Base-by-base conservation (phyloP, 768 basidiomycete species). In the Boletus bicolor region DNA sequence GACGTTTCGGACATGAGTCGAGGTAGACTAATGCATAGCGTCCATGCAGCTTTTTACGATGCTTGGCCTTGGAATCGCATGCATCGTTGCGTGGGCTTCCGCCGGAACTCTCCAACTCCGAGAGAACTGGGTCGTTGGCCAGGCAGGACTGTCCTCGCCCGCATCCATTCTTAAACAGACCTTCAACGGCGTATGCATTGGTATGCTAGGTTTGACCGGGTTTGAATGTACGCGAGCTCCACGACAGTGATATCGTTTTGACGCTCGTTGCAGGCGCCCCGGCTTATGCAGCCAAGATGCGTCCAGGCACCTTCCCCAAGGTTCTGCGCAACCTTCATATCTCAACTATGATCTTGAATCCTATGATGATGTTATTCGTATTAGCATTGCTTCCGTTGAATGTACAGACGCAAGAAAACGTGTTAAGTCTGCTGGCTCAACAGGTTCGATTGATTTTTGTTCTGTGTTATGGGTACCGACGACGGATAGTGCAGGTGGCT, bases 131-230 rank as follows among this genome's bases (percentile, higher is more conserved):
- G 50, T 67, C 4, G 51, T 55, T 36, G 76, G 76, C 1, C 57
- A 70, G 63, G 63, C 30, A 61, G 70, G 45, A 45, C 65, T 57
- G 8, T 49, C 60, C n/a, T 71, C 76, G 4, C 54, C 72, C 0
- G 49, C 58, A 4, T 64, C 62, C 4, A 65, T 82, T 32, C 65
- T 75, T 0, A 75, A 66, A 24, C 78, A 86, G 41, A 72, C 84
- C 8, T 91, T 82, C 66, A 74, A 83, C 56, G 89, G 89, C 0
- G 74, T 86, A 28, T 89, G 87, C 60, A 73, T 91, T 4, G 82
- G 85, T 0, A 84, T 89, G 75, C 73, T 91, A 1, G 87, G 86
- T 0, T 74, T 89, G 36, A 89, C 89, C 1, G 88, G 85, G 8
- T 83, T 84, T 62, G 84, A 85, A 77, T 86, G 85, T 85, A 21